A percentile compares a stretch with the other conserved stretches of the same genome.
phyloP scores from a whole-genome alignment of 2,329 filamentous ascomycete species.

The Claviceps citrina region DNA sequence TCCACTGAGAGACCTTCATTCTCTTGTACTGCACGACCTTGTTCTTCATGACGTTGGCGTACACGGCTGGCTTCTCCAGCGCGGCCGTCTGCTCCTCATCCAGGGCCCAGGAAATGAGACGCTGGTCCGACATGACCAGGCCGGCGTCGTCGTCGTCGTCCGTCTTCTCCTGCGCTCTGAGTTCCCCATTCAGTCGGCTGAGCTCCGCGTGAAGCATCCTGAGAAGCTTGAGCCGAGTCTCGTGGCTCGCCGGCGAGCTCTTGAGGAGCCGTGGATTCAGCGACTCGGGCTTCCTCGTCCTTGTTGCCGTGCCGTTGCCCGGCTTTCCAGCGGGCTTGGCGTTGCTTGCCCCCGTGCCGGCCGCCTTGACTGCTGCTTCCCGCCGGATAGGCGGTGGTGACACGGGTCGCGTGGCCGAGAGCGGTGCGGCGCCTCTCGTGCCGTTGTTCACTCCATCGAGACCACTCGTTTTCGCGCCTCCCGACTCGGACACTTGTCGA shows the following conservation, averaged over 20 bases:
- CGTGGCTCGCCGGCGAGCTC: constrained; percentile 39
- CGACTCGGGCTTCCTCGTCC: constrained; percentile 26
- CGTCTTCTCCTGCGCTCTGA: constrained; percentile 35
- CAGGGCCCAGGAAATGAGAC: constrained; percentile 51
- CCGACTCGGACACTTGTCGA: not conserved
- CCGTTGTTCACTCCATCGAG: not conserved
- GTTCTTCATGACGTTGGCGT: constrained; percentile 72
- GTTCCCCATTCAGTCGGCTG: constrained; percentile 48
- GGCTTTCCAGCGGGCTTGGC: not conserved
- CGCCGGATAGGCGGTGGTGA: constrained; percentile 19
- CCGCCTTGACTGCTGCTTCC: constrained; percentile 8
- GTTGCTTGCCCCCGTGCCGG: not conserved
- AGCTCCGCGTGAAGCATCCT: constrained; percentile 51
- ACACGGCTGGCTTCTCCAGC: constrained; percentile 51
- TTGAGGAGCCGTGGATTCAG: constrained; percentile 54
- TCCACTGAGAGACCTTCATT: constrained; percentile 60
- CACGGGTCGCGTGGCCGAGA: constrained; percentile 16
- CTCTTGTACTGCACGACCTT: constrained; percentile 61
- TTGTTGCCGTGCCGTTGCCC: not conserved
- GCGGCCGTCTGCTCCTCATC: constrained; percentile 70
- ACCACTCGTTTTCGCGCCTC: not conserved
- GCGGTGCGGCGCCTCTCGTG: not conserved
- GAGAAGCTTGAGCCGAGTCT: constrained; percentile 40
- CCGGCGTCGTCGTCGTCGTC: constrained; percentile 15
- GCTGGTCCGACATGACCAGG: constrained; percentile 45